Base-by-base conservation (phyloP, 306 rosid species). In the Pyrus communis region DNA sequence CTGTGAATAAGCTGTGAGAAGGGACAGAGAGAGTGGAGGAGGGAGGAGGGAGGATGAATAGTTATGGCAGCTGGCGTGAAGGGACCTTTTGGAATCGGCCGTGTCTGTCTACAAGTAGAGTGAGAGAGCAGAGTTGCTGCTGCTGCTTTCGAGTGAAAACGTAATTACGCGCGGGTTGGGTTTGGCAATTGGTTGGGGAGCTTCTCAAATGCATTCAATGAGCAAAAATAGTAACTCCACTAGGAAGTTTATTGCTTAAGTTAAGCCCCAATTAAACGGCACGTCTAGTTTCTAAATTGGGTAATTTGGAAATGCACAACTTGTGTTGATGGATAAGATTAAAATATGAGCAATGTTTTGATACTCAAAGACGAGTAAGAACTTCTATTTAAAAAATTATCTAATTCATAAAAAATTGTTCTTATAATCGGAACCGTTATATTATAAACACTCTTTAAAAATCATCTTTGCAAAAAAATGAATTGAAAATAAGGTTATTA, bases 61-160 rank as follows among this genome's bases (percentile, higher is more conserved):
- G 66, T 22, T 15, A 54, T 42, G 31, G 89, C 84, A 91, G 93
- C 88, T 91, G 91, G 88, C 93, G 64, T 13, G 93, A 88, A 88
- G 89, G 88, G 90, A 76, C 87, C 61, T 25, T 54, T 65, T 55
- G 64, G 71, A 79, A 58, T 65, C 54, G 73, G 66, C 2, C 35
- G 54, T 45, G 51, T 27, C 6, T 64, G n/a, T 49, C 14, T 15
- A 17, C 59, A 42, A 7, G 74, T 25, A 46, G 54, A 49, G 55
- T 0, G 55, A 0, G 55, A 15, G 55, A 2, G 55, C 15, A 5
- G 55, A 15, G 17, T 4, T 1, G 52, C 7, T 6, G 43, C 43
- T 45, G 25, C 8, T 27, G 58, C 59, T 28, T 27, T 62, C 8
- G 11, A 25, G 67, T 62, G n/a, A 27, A 61, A 61, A 61, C 1